phyloP scores from a whole-genome alignment of 768 basidiomycete genomes.

The Lepiota subincarnata region DNA sequence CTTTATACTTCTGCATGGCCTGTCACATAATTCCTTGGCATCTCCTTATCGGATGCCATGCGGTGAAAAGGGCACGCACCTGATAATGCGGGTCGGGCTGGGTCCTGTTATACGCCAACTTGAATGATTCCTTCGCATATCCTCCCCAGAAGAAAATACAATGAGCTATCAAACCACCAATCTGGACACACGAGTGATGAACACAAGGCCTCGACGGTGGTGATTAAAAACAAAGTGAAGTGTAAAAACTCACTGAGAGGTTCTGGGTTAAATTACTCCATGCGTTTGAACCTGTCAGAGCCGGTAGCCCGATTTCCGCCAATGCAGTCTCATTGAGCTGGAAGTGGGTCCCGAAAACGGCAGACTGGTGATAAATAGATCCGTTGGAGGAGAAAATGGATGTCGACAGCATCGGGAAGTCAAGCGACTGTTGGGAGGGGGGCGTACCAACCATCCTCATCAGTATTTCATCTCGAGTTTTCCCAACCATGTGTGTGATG shows the following conservation, averaged over 20 bases:
- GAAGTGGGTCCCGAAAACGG: conserved; percentile 50
- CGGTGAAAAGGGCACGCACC: conserved; percentile 22
- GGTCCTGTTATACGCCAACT: conserved; percentile 37
- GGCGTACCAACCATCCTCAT: neutral
- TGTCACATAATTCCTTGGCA: conserved; percentile 11
- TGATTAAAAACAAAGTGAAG: neutral
- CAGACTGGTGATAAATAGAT: conserved; percentile 47
- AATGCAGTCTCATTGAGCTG: conserved; percentile 53
- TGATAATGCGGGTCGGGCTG: conserved; percentile 58
- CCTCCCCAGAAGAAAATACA: conserved; percentile 54
- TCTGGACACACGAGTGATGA: conserved; percentile 27
- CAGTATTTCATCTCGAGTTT: neutral
- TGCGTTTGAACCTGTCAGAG: conserved; percentile 48
- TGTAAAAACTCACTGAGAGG: conserved; percentile 34
- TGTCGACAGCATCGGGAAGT: conserved; percentile 58
- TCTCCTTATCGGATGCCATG: neutral
- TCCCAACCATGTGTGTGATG: neutral
- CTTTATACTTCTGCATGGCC: conserved; percentile 57
- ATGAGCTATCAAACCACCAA: conserved; percentile 58
- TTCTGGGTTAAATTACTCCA: conserved; percentile 47
- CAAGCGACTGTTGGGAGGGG: conserved; percentile 33
- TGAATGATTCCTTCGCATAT: conserved; percentile 46
- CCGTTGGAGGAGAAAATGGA: conserved; percentile 55
- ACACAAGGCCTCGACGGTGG: neutral
- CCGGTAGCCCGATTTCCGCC: conserved; percentile 43